A percentile compares a stretch with the other conserved stretches of the same genome.
These are phyloP conservation scores for Calocybe indica DNA, from an alignment of 768 basidiomycete species.

Conservation along the genomic window DNA sequence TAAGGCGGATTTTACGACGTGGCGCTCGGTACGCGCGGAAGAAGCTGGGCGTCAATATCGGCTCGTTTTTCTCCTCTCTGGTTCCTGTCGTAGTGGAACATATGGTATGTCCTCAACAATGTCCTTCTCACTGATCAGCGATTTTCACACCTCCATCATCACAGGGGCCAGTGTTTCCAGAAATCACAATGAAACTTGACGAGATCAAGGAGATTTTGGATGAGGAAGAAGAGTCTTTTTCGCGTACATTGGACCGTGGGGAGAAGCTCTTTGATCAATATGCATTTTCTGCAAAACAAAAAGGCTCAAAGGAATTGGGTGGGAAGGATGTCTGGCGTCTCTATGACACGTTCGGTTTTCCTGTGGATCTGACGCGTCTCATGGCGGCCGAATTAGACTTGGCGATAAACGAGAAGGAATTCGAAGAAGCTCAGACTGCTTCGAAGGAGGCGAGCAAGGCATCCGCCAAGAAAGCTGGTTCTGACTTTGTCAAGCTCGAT, in stretches of 20 bases:
- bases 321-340: slow-evolving; percentile 96
- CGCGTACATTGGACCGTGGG: slow-evolving; percentile 93
- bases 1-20: slow-evolving; percentile 86
- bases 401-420: slow-evolving; percentile 79
- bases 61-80: slow-evolving; percentile 91
- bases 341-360: slow-evolving; percentile 98
- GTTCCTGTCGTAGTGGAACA: slow-evolving; percentile 86
- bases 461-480: slow-evolving; percentile 61
- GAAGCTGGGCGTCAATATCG: slow-evolving; percentile 89
- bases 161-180: slow-evolving; percentile 87
- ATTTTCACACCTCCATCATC: slow-evolving; percentile 3
- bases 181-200: slow-evolving; percentile 73
- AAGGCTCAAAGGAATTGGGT: slow-evolving; percentile 58
- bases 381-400: slow-evolving; percentile 96
- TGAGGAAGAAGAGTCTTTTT: slow-evolving; percentile 97
- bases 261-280: slow-evolving; percentile 94
- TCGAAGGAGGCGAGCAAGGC: slow-evolving; percentile 93
- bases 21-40: slow-evolving; percentile 95
- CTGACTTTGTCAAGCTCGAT: slow-evolving; percentile 81
- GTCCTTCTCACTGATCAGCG: neutral
- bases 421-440: slow-evolving; percentile 80
- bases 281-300: slow-evolving; percentile 58
- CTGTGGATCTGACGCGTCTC: slow-evolving; percentile 89
- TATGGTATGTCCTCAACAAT: slow-evolving; percentile 46
- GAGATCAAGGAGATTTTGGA: slow-evolving; percentile 94